A percentile compares a stretch with the other conserved stretches of the same genome.
Conservation (phyloP, 164 flowering plant species). For the Cinnamomum micranthum region DNA sequence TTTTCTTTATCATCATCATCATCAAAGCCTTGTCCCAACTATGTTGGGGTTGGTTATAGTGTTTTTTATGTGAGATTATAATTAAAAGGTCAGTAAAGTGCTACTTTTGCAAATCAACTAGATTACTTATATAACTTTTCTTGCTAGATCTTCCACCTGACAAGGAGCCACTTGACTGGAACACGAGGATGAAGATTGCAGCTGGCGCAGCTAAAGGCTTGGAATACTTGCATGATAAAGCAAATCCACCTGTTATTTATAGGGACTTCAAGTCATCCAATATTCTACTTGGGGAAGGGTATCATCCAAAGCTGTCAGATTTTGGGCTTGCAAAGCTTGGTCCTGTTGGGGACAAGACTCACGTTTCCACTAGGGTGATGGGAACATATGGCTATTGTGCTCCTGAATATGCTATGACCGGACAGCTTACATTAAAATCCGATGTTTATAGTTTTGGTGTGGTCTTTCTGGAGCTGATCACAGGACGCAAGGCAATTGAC, state of each 20-base stretch:
- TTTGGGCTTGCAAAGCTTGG: conserved; percentile 92
- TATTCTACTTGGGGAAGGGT: conserved; percentile 81
- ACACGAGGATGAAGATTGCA: conserved; percentile 90
- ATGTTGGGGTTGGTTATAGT: too few relatives aligned
- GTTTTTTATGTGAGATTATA: too few relatives aligned
- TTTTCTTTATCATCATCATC: too few relatives aligned
- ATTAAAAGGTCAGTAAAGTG: too few relatives aligned
- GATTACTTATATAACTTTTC: background rate
- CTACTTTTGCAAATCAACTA: too few relatives aligned
- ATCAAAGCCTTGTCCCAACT: too few relatives aligned
- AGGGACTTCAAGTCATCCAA: conserved; percentile 87
- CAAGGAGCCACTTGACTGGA: conserved; percentile 81
- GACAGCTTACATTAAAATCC: conserved; percentile 81
- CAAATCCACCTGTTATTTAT: conserved; percentile 86
- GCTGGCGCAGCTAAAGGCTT: conserved; percentile 93
- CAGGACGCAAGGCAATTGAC: conserved; percentile 87
- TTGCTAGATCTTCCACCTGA: conserved; percentile 59
- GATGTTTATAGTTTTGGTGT: conserved; percentile 95
- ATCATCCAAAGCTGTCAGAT: conserved; percentile 81
- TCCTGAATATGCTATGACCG: conserved; percentile 96
- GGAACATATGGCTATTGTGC: conserved; percentile 96
- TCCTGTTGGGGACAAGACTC: conserved; percentile 89
- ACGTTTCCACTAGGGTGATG: conserved; percentile 93
- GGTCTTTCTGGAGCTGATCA: conserved; percentile 82
- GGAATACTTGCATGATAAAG: conserved; percentile 86